A percentile compares a stretch with the other conserved stretches of the same genome.
phyloP scores from a whole-genome alignment of 768 basidiomycete species.

The Termitomyces eurrhizus region DNA sequence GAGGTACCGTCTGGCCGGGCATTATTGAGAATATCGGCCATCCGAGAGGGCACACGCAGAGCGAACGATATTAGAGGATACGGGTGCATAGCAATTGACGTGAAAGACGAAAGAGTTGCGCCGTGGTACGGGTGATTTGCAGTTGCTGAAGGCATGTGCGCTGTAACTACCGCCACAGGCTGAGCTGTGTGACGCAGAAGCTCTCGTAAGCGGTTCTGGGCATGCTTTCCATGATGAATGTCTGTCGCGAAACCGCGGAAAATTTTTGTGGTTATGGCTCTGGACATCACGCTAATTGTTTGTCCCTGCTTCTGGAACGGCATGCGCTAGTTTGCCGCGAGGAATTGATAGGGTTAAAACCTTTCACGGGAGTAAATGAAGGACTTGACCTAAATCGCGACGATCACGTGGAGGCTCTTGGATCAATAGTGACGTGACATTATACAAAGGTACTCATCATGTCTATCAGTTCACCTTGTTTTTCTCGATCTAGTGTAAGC shows the following conservation, averaged over 20 bases:
- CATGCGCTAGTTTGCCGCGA: neutral
- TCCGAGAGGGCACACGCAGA: conserved; percentile 83
- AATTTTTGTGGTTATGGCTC: conserved; percentile 12
- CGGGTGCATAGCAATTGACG: conserved; percentile 88
- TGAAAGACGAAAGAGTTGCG: conserved; percentile 91
- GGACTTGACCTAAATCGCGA: no score
- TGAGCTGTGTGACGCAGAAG: conserved; percentile 78
- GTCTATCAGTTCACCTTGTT: no score
- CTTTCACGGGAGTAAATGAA: no score
- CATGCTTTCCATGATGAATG: conserved; percentile 8
- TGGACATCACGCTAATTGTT: conserved; percentile 10
- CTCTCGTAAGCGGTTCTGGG: conserved; percentile 36
- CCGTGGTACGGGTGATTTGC: conserved; percentile 57
- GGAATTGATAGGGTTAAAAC: neutral
- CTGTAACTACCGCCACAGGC: conserved; percentile 83
- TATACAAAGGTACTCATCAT: no score
- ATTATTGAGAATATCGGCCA: conserved; percentile 60
- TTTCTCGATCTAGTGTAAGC: no score
- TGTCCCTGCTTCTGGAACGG: neutral
- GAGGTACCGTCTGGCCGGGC: conserved; percentile 21
- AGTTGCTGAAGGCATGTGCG: conserved; percentile 44
- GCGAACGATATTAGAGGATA: conserved; percentile 87
- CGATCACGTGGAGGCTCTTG: no score
- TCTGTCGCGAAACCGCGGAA: conserved; percentile 14
- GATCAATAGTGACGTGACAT: no score